These are phyloP conservation scores for Protomyces pachydermus DNA, from an alignment of 1,139 yeast genomes.

Conservation along the genomic window DNA sequence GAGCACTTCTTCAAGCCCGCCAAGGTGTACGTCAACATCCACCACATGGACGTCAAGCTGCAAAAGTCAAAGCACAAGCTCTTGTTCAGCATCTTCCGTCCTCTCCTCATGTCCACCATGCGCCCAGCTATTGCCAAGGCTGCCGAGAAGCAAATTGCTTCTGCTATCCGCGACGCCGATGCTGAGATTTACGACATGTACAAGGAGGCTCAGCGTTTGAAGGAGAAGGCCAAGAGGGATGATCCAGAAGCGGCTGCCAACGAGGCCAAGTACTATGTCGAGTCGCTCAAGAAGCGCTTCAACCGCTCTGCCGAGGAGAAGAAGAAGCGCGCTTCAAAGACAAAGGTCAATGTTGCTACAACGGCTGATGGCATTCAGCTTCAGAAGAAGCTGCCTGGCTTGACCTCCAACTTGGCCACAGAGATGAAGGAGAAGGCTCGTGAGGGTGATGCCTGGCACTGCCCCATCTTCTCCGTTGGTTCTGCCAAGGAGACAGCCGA, in stretches of 20 bases:
- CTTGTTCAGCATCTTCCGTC: conserved; percentile 31
- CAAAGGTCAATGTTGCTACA: conserved; percentile 31
- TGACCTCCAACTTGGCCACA: conserved; percentile 27
- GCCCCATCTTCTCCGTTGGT: conserved; percentile 32
- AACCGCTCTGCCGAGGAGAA: conserved; percentile 28
- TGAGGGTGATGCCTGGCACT: conserved; percentile 33
- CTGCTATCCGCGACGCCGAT: conserved; percentile 31
- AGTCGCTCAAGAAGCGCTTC: conserved; percentile 29
- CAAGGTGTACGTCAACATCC: conserved; percentile 31
- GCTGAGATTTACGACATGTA: conserved; percentile 29
- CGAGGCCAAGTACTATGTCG: conserved; percentile 28
- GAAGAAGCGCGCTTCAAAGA: conserved; percentile 24
- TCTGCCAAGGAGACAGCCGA: conserved; percentile 11
- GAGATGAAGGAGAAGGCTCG: conserved; percentile 31
- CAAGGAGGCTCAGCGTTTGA: conserved; percentile 27
- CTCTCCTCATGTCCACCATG: conserved; percentile 30
- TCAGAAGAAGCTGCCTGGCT: conserved; percentile 31
- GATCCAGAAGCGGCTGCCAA: conserved; percentile 26
- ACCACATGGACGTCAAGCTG: conserved; percentile 28
- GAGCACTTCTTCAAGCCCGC: conserved; percentile 33
- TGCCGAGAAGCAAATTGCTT: conserved; percentile 31
- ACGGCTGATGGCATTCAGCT: conserved; percentile 30
- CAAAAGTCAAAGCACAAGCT: conserved; percentile 32
- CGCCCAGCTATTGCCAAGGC: conserved; percentile 32
- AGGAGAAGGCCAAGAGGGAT: conserved; percentile 27